Base-by-base conservation (phyloP, 805 yeast genomes). In the Diddensiella caesifluorescens region DNA sequence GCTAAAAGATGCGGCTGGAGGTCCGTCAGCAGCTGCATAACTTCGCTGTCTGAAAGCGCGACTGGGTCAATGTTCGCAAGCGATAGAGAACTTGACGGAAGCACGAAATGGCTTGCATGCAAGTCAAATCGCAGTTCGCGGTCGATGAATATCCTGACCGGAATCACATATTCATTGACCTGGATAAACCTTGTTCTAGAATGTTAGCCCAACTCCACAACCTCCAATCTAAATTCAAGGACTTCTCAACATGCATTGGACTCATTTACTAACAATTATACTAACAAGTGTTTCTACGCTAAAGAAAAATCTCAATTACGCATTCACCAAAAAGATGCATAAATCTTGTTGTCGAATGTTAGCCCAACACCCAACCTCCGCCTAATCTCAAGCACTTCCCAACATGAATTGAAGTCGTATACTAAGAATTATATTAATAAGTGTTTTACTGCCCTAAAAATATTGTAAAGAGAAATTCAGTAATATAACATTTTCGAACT, bases 121-220 rank as follows among this genome's bases (percentile, higher is more conserved):
- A 41, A 35, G 4, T 15, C 22, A 5, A 35, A n/a, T 9, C 22
- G n/a, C 5, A 43, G 28, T 29, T 43, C 39, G 16, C 47, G 42
- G 39, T 43, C 47, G 3, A 33, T 19, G 27, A 39, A 36, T n/a
- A 43, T 35, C 10, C 47, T 22, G 12, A 43, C 23, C 3, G 47
- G 47, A n/a, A 38, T 23, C 21, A 35, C 34, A 20, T 6, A 21
- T 20, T 23, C 12, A 12, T 30, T 13, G 15, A 39, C 26, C 15
- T 35, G 20, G 16, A 35, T 26, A 30, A 35, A 36, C 23, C 39
- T 20, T 12, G 42, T 36, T 7, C 38, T 31, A 29, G 6, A 7
- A 7, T 29, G 32, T 29, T 20, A 35, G 31, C 35, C 19, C 12
- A n/a, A n/a, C n/a, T n/a, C n/a, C n/a, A n/a, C n/a, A n/a, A n/a